These are phyloP conservation scores for Hericium rajendrae DNA, from an alignment of 768 basidiomycete genomes.

Conservation along the genomic window DNA sequence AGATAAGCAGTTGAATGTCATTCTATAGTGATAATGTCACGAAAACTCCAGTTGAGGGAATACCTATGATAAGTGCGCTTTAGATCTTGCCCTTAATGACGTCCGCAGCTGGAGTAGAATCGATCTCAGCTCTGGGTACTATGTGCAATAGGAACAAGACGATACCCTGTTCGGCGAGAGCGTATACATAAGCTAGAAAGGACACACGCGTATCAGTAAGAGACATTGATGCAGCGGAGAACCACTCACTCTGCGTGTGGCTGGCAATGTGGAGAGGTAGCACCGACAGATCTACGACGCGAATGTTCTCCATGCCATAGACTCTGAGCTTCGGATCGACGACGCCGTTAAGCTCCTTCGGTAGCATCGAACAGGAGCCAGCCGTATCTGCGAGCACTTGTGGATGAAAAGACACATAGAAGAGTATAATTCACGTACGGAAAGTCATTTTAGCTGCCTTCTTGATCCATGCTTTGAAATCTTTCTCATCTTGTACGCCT, in stretches of 20 bases:
- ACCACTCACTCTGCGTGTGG: constrained; percentile 22
- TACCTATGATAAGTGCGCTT: no score
- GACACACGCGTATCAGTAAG: background rate
- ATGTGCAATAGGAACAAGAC: background rate
- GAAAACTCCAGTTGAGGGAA: no score
- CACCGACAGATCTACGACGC: constrained; percentile 37
- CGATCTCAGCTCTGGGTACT: background rate
- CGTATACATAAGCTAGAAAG: constrained; percentile 17
- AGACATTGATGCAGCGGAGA: background rate
- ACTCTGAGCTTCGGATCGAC: constrained; percentile 28
- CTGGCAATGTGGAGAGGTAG: constrained; percentile 31
- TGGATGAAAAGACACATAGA: background rate
- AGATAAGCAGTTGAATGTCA: no score
- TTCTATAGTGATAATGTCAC: no score
- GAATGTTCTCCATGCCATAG: constrained; percentile 34
- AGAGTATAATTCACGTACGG: background rate
- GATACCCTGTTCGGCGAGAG: constrained; percentile 22
- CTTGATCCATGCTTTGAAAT: constrained; percentile 8
- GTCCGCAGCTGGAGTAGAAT: constrained; percentile 15
- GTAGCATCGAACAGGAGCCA: constrained; percentile 32
- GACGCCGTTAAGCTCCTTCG: constrained; percentile 26
- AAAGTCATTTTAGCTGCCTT: background rate
- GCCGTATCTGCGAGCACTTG: constrained; percentile 20
- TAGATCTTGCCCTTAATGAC: constrained; percentile 18
- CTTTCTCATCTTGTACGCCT: constrained; percentile 20